Percentiles rank a stretch among this genome's conserved stretches.
phyloP scores from a whole-genome alignment of 805 yeast species.

The Maudiozyma pseudohumilis region DNA sequence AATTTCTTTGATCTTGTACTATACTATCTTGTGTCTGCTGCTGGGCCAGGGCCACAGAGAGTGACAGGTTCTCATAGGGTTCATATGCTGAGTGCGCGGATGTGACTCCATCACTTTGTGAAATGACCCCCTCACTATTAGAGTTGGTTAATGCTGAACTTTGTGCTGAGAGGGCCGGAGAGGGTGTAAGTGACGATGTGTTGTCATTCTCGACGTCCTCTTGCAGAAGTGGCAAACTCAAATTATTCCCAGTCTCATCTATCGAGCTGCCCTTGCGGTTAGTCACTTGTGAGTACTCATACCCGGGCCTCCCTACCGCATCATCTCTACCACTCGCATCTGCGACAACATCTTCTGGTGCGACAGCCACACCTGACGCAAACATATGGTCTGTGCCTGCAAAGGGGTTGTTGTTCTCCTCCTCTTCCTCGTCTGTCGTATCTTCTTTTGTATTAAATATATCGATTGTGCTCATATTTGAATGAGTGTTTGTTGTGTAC shows the following conservation, averaged over 20 bases:
- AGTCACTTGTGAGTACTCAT: not conserved
- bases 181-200: not conserved
- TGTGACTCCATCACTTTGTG: not conserved
- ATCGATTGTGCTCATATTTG: no score
- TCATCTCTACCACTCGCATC: constrained; percentile 7
- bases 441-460: no score
- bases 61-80: constrained; percentile 22
- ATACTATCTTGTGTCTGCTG: not conserved
- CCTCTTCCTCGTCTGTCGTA: constrained; percentile 16
- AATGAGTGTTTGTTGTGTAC: no score
- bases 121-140: no score
- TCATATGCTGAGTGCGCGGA: constrained; percentile 7
- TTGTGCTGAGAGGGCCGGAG: not conserved
- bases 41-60: constrained; percentile 17
- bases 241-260: not conserved
- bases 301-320: not conserved
- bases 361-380: constrained; percentile 31
- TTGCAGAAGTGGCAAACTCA: not conserved
- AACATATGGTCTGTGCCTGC: constrained; percentile 30
- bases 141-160: no score
- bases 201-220: not conserved
- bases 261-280: not conserved
- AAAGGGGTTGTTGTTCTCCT: constrained; percentile 33
- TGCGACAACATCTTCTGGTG: constrained; percentile 6
- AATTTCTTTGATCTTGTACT: constrained; percentile 4